Percentiles rank a stretch among this genome's conserved stretches.
Evolutionary conservation across 306 rosid species (phyloP).

Genomic region (Prunus mongolica): DNA sequence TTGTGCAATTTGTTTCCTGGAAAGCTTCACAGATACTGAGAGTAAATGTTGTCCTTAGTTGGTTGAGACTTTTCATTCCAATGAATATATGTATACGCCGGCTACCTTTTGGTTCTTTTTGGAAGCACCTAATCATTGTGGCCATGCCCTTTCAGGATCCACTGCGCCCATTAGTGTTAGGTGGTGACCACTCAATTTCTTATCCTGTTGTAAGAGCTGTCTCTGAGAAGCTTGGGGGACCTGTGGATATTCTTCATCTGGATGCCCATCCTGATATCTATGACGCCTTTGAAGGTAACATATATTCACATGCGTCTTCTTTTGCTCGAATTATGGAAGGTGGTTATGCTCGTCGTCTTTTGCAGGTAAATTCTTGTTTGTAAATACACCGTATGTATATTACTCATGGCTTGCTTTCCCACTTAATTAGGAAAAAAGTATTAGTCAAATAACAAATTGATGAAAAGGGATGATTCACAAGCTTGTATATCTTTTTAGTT

Average conservation of each 20-base stretch:
- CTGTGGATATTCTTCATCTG: slow-evolving; percentile 62
- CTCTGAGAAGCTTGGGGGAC: background rate
- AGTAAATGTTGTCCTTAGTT: background rate
- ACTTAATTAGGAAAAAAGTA: background rate
- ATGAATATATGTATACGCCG: background rate
- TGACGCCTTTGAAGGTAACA: too few species aligned
- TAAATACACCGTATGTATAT: background rate
- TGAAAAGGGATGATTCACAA: background rate
- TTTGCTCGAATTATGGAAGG: slow-evolving; percentile 99
- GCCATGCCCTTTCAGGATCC: slow-evolving; percentile 55
- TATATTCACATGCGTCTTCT: slow-evolving; percentile 45
- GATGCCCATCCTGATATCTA: slow-evolving; percentile 88
- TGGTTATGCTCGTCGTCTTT: slow-evolving; percentile 80
- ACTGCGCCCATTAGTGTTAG: slow-evolving; percentile 81
- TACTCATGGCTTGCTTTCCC: background rate
- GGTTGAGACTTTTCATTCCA: background rate
- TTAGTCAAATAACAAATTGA: background rate
- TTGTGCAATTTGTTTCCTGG: background rate
- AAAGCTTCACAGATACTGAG: background rate
- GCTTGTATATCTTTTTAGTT: background rate
- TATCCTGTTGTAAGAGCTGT: slow-evolving; percentile 25
- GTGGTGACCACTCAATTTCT: slow-evolving; percentile 97
- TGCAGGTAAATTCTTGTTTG: slow-evolving; percentile 11
- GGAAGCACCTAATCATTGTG: background rate
- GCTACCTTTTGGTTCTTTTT: background rate